phyloP scores from a whole-genome alignment of 768 basidiomycete genomes.

The Russula ochroleuca region DNA sequence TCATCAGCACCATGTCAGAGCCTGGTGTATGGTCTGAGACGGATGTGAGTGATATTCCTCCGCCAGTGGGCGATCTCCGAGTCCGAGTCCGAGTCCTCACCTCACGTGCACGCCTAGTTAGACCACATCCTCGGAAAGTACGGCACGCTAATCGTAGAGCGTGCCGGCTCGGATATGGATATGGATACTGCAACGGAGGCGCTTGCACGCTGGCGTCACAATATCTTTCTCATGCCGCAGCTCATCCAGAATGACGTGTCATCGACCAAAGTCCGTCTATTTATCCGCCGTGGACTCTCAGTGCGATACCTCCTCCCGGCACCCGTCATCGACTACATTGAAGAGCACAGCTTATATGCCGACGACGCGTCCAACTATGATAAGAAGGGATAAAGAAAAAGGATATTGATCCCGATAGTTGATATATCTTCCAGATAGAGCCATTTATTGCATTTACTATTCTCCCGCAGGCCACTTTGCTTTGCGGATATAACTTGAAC shows the following conservation, averaged over 20 bases:
- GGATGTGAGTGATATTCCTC: constrained; percentile 62
- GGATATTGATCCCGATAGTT: neutral
- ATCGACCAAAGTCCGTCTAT: constrained; percentile 84
- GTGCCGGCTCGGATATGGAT: constrained; percentile 72
- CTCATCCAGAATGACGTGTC: constrained; percentile 97
- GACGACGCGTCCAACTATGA: constrained; percentile 49
- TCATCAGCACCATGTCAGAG: constrained; percentile 97
- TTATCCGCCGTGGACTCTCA: constrained; percentile 73
- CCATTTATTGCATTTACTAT: neutral
- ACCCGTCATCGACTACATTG: constrained; percentile 91
- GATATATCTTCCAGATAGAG: constrained; percentile 5
- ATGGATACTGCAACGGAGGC: constrained; percentile 26
- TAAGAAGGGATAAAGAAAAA: constrained; percentile 38
- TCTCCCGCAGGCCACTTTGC: neutral
- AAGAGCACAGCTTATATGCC: constrained; percentile 70
- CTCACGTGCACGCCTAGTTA: constrained; percentile 47
- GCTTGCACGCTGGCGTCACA: constrained; percentile 31
- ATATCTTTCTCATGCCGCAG: constrained; percentile 75
- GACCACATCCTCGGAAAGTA: constrained; percentile 95
- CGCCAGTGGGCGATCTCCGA: constrained; percentile 3
- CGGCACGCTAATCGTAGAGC: constrained; percentile 92
- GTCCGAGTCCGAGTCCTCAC: constrained; percentile 15
- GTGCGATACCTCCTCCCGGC: constrained; percentile 88
- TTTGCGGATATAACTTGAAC: neutral
- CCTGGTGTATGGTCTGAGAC: constrained; percentile 95